phyloP scores from a whole-genome alignment of 1,139 yeast species.

The Protomyces macrosporus region DNA sequence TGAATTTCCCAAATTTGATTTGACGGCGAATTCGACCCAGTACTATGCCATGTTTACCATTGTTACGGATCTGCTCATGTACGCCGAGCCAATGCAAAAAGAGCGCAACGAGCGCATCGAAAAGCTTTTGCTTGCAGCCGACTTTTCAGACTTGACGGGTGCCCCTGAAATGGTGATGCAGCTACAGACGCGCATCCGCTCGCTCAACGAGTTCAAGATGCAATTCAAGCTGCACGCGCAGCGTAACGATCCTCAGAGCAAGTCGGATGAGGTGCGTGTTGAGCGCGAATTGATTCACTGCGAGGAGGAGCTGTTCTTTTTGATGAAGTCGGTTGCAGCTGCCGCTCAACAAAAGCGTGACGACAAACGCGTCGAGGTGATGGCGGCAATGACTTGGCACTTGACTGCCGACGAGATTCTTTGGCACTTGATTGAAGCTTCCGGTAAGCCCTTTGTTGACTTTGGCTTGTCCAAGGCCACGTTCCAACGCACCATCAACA shows the following conservation, averaged over 20 bases:
- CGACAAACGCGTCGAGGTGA: constrained; percentile 40
- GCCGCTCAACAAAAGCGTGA: constrained; percentile 43
- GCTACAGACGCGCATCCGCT: constrained; percentile 55
- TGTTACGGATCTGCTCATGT: constrained; percentile 59
- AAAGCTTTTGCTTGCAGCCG: constrained; percentile 63
- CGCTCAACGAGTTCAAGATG: constrained; percentile 46
- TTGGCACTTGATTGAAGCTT: constrained; percentile 62
- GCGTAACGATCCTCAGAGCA: constrained; percentile 38
- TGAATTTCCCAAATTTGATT: constrained; percentile 63
- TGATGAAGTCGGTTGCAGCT: constrained; percentile 62
- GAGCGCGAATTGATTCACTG: constrained; percentile 31
- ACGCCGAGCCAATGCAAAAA: constrained; percentile 58
- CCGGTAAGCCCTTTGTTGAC: constrained; percentile 63
- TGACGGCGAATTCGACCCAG: constrained; percentile 68
- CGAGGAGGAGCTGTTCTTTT: constrained; percentile 53
- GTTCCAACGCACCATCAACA: constrained; percentile 56
- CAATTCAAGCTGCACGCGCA: constrained; percentile 40
- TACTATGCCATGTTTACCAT: constrained; percentile 63
- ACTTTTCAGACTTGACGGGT: constrained; percentile 55
- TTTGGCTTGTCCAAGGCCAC: constrained; percentile 60
- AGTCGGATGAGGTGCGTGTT: constrained; percentile 35
- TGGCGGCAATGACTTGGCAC: constrained; percentile 50
- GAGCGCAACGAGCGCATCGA: constrained; percentile 57
- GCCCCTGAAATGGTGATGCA: constrained; percentile 50
- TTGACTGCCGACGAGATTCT: constrained; percentile 67